These are phyloP conservation scores for Aplosporella prunicola DNA, from an alignment of 2,329 filamentous ascomycete species.

Conservation along the genomic window DNA sequence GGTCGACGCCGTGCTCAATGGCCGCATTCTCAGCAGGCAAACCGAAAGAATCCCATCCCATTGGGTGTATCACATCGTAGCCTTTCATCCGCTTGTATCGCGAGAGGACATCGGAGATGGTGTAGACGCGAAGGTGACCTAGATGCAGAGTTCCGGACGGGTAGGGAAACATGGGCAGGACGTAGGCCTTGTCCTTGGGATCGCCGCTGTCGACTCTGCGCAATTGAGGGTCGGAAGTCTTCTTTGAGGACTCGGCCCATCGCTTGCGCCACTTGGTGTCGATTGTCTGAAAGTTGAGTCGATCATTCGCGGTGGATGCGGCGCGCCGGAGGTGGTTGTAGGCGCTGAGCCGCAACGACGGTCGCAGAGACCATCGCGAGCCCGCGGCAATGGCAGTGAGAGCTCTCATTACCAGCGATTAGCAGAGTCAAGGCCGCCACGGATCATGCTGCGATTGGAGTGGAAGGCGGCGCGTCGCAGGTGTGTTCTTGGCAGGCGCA, in stretches of 20 bases:
- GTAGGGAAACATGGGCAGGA: conserved; percentile 90
- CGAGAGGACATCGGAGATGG: conserved; percentile 77
- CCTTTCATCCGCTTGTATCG: conserved; percentile 68
- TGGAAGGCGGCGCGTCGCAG: not conserved
- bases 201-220: conserved; percentile 18
- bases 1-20: conserved; percentile 69
- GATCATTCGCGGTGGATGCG: conserved; percentile 3
- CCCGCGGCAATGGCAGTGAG: conserved; percentile 3
- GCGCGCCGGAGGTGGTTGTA: not conserved
- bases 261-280: conserved; percentile 47
- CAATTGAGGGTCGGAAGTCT: not conserved
- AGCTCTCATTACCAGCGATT: conserved; percentile 3
- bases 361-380: conserved; percentile 1
- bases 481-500: not conserved
- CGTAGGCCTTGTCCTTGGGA: conserved; percentile 47
- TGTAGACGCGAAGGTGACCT: conserved; percentile 80
- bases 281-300: conserved; percentile 36
- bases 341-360: not conserved
- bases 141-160: conserved; percentile 80
- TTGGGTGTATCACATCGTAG: conserved; percentile 69
- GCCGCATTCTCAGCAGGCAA: conserved; percentile 87
- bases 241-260: conserved; percentile 29
- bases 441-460: conserved; percentile 1
- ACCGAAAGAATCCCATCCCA: conserved; percentile 92
- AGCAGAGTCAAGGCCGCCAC: not conserved